Evolutionary conservation across 2,329 filamentous ascomycete species (phyloP), one percentile per base, ranked within the genome.

Genomic region (Botrytis fragariae): DNA sequence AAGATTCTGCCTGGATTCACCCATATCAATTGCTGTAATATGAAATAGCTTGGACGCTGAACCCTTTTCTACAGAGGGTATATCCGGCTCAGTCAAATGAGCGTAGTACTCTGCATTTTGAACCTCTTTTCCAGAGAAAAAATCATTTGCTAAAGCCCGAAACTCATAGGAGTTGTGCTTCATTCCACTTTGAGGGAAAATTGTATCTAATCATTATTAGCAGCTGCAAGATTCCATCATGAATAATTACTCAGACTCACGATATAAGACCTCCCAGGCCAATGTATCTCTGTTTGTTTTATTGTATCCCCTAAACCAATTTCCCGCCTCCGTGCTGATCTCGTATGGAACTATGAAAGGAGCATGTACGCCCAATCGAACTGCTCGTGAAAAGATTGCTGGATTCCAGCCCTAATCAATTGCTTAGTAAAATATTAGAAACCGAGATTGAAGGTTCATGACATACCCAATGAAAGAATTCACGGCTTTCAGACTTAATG

Each of bases 401-500:
- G 65, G 25, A 57, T 42, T 57, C 65, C 65, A 68, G 3, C 65
- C 65, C 65, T 68, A 42, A n/a, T 57, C 18, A 57, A 57, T 16
- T 57, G 10, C n/a, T 67, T 42, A 68, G 65, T 48, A 18, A 6
- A 68, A 32, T 16, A 57, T 42, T 16, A 29, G 18, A 57, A 29
- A 42, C 22, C 5, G 3, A 2, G 9, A 9, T 22, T 16, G 18
- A 32, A 42, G 14, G 10, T 22, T 42, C 16, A 42, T 42, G n/a
- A 29, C 65, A 42, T 68, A 68, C 65, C 65, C 65, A 68, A 57
- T 14, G 10, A 48, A 68, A 68, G n/a, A 22, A 68, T 7, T 68
- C 35, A 29, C 12, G 35, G 25, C 65, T 42, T 42, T 37, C 48
- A 32, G 48, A 32, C n/a, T 57, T 4, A n/a, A 68, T 42, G 4